These are phyloP conservation scores for Wickerhamomyces queroliae DNA, from an alignment of 805 yeast genomes.

Conservation along the genomic window DNA sequence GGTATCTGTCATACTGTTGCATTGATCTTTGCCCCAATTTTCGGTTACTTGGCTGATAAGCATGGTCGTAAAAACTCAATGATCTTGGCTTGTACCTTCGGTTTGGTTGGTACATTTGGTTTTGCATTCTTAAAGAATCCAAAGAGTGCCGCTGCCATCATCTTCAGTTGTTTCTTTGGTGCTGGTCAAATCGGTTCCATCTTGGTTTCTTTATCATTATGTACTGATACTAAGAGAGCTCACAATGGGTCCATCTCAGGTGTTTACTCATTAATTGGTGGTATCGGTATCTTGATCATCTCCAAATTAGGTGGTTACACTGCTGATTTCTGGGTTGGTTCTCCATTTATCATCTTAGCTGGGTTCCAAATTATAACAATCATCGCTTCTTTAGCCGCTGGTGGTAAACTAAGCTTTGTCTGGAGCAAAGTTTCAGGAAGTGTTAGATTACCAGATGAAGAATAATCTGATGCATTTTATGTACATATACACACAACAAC, in stretches of 20 bases:
- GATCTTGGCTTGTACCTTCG: conserved; percentile 34
- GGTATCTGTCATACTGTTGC: conserved; percentile 61
- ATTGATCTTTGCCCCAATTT: conserved; percentile 54
- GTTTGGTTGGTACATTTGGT: conserved; percentile 37
- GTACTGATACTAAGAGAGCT: conserved; percentile 37
- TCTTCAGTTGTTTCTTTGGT: conserved; percentile 44
- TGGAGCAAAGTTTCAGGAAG: conserved; percentile 1
- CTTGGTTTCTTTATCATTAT: conserved; percentile 58
- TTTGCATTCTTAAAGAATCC: conserved; percentile 29
- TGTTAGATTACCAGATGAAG: conserved; percentile 8
- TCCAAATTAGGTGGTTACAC: conserved; percentile 57
- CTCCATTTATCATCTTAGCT: conserved; percentile 54
- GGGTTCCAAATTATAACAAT: conserved; percentile 29
- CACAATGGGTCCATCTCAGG: conserved; percentile 66
- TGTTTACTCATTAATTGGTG: conserved; percentile 62
- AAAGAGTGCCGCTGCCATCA: conserved; percentile 25
- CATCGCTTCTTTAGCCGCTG: conserved; percentile 12
- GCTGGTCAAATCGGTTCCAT: conserved; percentile 57
- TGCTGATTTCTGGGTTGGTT: conserved; percentile 50
- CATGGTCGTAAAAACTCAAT: conserved; percentile 31
- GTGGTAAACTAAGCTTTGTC: conserved; percentile 14
- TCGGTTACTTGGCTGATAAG: conserved; percentile 54
- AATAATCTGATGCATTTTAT: background rate
- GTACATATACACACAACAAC: no score
- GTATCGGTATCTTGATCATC: conserved; percentile 56